Base-by-base conservation (phyloP, 495 filamentous ascomycete genomes). In the Podospora fimiseda region DNA sequence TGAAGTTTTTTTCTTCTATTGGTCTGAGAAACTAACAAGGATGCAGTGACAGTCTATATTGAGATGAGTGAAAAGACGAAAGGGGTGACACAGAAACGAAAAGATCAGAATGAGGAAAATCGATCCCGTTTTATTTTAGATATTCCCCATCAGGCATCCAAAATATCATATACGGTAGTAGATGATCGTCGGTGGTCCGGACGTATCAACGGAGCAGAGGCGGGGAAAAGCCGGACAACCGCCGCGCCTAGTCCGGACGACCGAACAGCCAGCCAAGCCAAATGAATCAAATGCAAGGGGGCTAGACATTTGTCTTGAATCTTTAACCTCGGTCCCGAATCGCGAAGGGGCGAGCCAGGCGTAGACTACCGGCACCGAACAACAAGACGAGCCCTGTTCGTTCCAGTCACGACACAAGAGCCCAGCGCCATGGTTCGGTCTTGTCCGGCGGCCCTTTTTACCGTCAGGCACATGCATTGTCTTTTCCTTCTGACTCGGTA, bases 181-280 rank as follows among this genome's bases (percentile, higher is more conserved):
- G 27, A 11, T 33, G 27, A 33, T 33, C 19, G 16, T 18, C 43
- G 43, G 43, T 46, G 5, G 19, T 46, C 43, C 43, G 43, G 20
- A 11, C 15, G 3, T 21, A 2, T 3, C 42, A 21, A 22, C 16
- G 43, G 22, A 6, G 43, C 20, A n/a, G n/a, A n/a, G n/a, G 9
- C 14, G 43, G 43, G 43, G 43, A 30, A 46, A 22, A 22, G 27
- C 43, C 43, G 43, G 22, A 30, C 43, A 27, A 24, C 20, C 44
- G 15, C 5, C 39, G 21, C 39, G 9, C 24, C 11, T 44, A 44
- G 42, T 44, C 42, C 42, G 42, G 42, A 24, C 19, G 19, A 20
- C 19, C 15, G 20, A 16, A 44, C 42, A 9, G 11, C 42, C 22
- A 44, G 42, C 23, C 42, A 16, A 22, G 42, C 9, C 15, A 14